Evolutionary conservation across 2,329 filamentous ascomycete genomes (phyloP), one percentile per base, ranked within the genome.

Genomic region (Botryotinia globosa): DNA sequence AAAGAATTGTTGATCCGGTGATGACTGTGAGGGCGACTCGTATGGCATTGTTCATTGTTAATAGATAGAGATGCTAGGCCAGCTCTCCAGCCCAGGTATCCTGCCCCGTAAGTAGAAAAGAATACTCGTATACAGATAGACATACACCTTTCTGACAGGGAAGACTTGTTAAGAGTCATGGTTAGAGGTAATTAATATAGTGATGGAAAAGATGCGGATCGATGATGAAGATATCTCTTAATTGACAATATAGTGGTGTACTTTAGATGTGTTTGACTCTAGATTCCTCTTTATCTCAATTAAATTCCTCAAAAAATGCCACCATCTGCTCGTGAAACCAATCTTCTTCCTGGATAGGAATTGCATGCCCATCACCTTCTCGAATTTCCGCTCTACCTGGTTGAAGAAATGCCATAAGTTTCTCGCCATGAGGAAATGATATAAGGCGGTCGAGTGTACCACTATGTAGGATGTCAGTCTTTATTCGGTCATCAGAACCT

Each of bases 401-500:
- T 76, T 85, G 74, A 39, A 97, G 78, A 62, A 87, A 86, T 68
- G 88, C 85, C 73, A 92, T 88, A 75, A 97, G 81, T 81, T 91
- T 87, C 78, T 88, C 83, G 0, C 89, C 93, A 79, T 96, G 92
- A 9, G 86, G 86, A 65, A 90, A 85, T 7, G 87, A 88, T 76
- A 97, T 91, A 91, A 97, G 94, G n/a, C 85, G 84, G 81, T 97
- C 94, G 16, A 82, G 82, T 0, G 87, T 90, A 12, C 94, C 94
- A 39, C 62, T 65, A 39, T 25, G 32, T 54, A 6, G 18, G 14
- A 14, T 58, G 48, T 66, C 25, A 66, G 69, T 58, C 32, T 42
- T 44, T 14, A 51, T 71, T 59, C 54, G 8, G 9, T 8, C 18
- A 37, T 54, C 32, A 20, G 48, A 25, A 9, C 61, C 9, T 12